Base-by-base conservation (phyloP, 192 early-diverging fungal species). In the Mortierella hygrophila region DNA sequence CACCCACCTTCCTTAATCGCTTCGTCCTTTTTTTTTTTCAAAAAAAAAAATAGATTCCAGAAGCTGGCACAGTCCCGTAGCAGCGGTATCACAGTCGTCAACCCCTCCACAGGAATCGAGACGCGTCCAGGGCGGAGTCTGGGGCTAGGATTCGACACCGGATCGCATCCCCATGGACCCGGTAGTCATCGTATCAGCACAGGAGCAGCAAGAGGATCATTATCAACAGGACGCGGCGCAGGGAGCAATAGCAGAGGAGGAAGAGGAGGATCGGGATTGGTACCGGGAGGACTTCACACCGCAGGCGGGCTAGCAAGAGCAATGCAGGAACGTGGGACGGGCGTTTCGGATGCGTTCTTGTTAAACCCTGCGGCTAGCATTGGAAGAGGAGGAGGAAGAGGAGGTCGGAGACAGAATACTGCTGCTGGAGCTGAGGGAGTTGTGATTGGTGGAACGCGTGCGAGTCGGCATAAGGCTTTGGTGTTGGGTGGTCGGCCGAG, bases 321-420 rank as follows among this genome's bases (percentile, higher is more conserved):
- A 3, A 86, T 86, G 84, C 84, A 86, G 76, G 84, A 86, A 57
- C 84, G 84, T 65, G 84, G 84, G 0, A 55, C 70, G 11, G 84
- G 84, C 20, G 84, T 86, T 0, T 60, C 84, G 46, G 79, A 86
- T 40, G 72, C 6, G 35, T 86, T 86, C 44, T 72, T 86, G 63
- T 78, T 86, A 29, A 52, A 57, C 4, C 84, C 84, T 16, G 23
- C 13, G 26, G 60, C 60, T 15, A 32, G 26, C 32, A 29, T 65
- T 65, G 65, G 44, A n/a, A 32, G 73, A 23, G 29, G 20, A 18
- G 35, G 38, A 69, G 73, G 68, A 69, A 32, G 23, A 32, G 37
- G 47, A n/a, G 52, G 29, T 68, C n/a, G 63, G 44, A 52, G 70
- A 18, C 26, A 26, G 60, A 40, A 1, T 57, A 26, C 26, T 65